Evolutionary conservation across 2,329 filamentous ascomycete genomes (phyloP).

Genomic region (Paraphaeosphaeria sporulosa): DNA sequence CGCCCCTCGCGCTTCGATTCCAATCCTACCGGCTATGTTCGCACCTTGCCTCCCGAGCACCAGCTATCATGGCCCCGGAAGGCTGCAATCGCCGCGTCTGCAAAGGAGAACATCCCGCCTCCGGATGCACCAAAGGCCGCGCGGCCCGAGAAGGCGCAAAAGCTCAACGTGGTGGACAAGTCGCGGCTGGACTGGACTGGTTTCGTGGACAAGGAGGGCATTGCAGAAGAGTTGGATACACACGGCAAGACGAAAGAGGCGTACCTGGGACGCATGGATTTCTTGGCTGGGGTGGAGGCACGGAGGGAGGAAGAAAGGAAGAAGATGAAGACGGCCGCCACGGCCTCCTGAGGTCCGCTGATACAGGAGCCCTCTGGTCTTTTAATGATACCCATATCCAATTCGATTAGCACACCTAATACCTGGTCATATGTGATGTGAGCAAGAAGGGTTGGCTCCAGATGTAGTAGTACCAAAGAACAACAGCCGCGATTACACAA

Average conservation of each 20-base stretch:
- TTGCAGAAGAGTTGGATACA: constrained; percentile 67
- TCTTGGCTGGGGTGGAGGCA: constrained; percentile 65
- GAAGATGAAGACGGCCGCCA: constrained; percentile 51
- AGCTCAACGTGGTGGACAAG: constrained; percentile 73
- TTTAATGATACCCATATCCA: constrained; percentile 1
- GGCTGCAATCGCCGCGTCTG: constrained; percentile 7
- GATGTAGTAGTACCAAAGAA: neutral
- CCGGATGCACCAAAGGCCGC: constrained; percentile 21
- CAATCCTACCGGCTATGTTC: constrained; percentile 58
- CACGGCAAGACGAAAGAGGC: constrained; percentile 69
- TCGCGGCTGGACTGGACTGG: constrained; percentile 70
- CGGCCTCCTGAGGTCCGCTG: constrained; percentile 3
- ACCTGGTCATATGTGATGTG: neutral
- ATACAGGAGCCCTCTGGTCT: neutral
- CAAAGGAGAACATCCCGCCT: constrained; percentile 24
- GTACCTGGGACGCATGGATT: constrained; percentile 68
- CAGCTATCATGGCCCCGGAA: constrained; percentile 52
- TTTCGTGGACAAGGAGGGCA: constrained; percentile 67
- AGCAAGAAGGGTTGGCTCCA: neutral
- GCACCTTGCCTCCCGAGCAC: constrained; percentile 53
- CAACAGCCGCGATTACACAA: too few relatives aligned
- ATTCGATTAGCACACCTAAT: neutral
- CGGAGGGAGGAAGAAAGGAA: constrained; percentile 64
- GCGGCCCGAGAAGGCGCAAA: constrained; percentile 56
- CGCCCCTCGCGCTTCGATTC: constrained; percentile 60